Evolutionary conservation across 1,284 basidiomycete species (phyloP), one percentile per base, ranked within the genome.

Genomic region (Marasmius oreades): DNA sequence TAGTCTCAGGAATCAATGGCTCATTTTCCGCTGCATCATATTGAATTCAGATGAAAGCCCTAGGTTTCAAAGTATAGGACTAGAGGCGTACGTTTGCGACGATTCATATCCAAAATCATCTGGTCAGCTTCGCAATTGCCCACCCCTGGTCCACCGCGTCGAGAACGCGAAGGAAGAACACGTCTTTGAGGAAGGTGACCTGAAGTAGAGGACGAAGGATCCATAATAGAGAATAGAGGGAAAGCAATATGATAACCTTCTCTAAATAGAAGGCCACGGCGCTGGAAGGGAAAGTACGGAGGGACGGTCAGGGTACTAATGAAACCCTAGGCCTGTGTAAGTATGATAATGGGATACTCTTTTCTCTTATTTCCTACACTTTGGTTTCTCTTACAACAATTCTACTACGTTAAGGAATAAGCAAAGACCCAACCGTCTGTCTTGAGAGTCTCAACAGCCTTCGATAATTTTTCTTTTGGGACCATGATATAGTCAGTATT

Each of bases 21-120:
- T 87, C 82, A 61, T 81, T 83, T 67, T 90, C 90, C 56, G 79
- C 90, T 93, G 65, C 28, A 45, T 44, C 43, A 59, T 50, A 52
- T 45, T 55, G 56, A 59, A 39, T 46, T 56, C 42, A 56, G 55
- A 47, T 57, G 54, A 51, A 52, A 56, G 45, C 62, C 55, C 52
- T 53, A 23, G 51, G 24, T 51, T 51, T n/a, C 42, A 55, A 55
- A 26, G 7, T 44, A 56, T 61, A 55, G 53, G 4, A 54, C 51
- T 56, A 53, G 59, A 52, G 36, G 83, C 90, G 69, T 71, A 94
- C 92, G 79, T 77, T 80, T 84, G 65, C 90, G 82, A 69, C 84
- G 84, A 64, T 90, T 79, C 64, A 86, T 88, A 64, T 94, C 92
- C 60, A 93, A 71, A 67, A 95, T 89, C 84, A 92, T 87, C 59